phyloP scores from a whole-genome alignment of 2,329 filamentous ascomycete genomes.

The Zopfia rhizophila region DNA sequence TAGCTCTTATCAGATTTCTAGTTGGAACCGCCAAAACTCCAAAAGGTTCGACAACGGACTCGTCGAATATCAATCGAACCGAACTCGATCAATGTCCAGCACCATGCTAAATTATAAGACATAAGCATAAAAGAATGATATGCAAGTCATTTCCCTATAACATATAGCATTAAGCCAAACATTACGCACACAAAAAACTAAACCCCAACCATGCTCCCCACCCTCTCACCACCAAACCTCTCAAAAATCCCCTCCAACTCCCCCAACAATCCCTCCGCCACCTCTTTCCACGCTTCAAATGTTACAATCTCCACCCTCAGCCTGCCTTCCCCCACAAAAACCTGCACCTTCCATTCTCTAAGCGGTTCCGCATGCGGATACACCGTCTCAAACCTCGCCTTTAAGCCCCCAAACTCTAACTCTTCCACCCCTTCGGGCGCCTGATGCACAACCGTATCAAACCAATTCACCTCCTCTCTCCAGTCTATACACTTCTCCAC shows the following conservation, averaged over 20 bases:
- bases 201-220: no score
- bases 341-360: slow-evolving; percentile 69
- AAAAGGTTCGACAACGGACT: no score
- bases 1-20: no score
- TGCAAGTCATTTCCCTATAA: no score
- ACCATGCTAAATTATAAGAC: no score
- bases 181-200: no score
- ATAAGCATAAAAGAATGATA: no score
- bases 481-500: slow-evolving; percentile 46
- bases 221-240: slow-evolving; percentile 31
- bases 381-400: slow-evolving; percentile 63
- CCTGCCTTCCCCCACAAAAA: slow-evolving; percentile 61
- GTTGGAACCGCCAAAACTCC: no score
- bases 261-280: slow-evolving; percentile 63
- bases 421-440: slow-evolving; percentile 66
- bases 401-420: slow-evolving; percentile 55
- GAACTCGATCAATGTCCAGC: no score
- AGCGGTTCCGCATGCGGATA: slow-evolving; percentile 60
- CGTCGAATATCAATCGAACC: no score
- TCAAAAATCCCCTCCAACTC: slow-evolving; percentile 48
- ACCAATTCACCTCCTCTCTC: slow-evolving; percentile 43
- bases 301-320: slow-evolving; percentile 70
- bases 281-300: slow-evolving; percentile 64
- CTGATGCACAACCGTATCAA: slow-evolving; percentile 53
- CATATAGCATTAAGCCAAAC: no score